A percentile compares a stretch with the other conserved stretches of the same genome.
Conservation (phyloP, 257 asterid species). For the Solanum piurae region DNA sequence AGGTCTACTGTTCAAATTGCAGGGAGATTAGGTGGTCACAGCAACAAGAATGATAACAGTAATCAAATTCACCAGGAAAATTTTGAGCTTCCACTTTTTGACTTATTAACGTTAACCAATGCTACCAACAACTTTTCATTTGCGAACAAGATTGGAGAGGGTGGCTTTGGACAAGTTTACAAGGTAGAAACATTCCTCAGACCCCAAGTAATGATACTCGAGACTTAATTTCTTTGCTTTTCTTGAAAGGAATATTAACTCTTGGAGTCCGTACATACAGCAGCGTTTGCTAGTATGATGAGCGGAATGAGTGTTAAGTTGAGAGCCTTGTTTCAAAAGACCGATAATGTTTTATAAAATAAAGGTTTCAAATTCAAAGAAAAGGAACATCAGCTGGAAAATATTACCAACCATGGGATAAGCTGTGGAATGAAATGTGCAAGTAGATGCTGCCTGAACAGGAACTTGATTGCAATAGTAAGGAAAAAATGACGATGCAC, state of each 20-base stretch:
- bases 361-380: neutral
- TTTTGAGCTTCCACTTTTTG: slow-evolving; percentile 12
- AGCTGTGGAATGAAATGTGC: neutral
- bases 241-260: neutral
- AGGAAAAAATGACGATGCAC: neutral
- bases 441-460: neutral
- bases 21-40: neutral
- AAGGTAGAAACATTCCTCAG: slow-evolving; percentile 10
- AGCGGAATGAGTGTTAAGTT: neutral
- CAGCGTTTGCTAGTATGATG: neutral
- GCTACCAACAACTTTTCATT: slow-evolving; percentile 21
- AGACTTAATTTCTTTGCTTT: neutral
- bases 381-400: neutral
- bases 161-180: slow-evolving; percentile 37
- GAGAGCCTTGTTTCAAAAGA: neutral
- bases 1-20: neutral
- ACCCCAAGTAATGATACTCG: neutral
- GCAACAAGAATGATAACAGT: neutral
- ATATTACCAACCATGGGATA: neutral
- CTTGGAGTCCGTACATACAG: neutral
- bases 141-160: slow-evolving; percentile 31
- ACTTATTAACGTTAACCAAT: slow-evolving; percentile 6
- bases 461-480: neutral
- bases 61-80: neutral
- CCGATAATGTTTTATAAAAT: neutral